phyloP scores from a whole-genome alignment of 1,284 basidiomycete species.

The Thecaphora thlaspeos region DNA sequence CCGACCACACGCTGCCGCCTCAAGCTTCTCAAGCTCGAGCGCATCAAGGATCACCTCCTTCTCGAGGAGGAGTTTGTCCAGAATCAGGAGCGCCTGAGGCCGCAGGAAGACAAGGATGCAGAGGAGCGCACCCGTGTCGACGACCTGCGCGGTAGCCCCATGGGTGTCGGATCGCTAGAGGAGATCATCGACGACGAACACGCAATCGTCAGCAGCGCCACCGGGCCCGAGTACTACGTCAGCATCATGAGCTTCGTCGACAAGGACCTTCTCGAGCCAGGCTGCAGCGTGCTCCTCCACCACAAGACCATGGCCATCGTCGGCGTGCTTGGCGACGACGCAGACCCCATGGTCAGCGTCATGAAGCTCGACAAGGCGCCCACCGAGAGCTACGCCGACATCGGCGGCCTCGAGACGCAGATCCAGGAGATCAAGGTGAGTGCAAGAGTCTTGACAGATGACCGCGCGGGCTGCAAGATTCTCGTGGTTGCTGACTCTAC shows the following conservation, averaged over 20 bases:
- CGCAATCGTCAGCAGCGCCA: constrained; percentile 91
- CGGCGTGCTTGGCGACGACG: constrained; percentile 91
- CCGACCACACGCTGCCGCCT: constrained; percentile 94
- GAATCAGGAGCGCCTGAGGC: constrained; percentile 73
- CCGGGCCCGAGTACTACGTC: constrained; percentile 96
- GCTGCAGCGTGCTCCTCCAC: constrained; percentile 90
- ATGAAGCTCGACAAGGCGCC: constrained; percentile 97
- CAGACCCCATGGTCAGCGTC: constrained; percentile 95
- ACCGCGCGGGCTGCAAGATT: neutral
- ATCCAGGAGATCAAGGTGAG: constrained; percentile 93
- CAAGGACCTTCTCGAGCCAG: constrained; percentile 95
- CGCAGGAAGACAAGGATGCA: constrained; percentile 87
- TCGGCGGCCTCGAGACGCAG: constrained; percentile 93
- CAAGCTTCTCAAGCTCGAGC: constrained; percentile 90
- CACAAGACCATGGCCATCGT: constrained; percentile 95
- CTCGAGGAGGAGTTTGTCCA: constrained; percentile 96
- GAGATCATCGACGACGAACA: constrained; percentile 99
- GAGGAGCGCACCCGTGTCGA: constrained; percentile 93
- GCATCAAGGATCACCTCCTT: constrained; percentile 96
- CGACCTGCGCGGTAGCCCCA: constrained; percentile 89
- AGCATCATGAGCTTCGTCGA: constrained; percentile 98
- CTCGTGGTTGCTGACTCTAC: no score
- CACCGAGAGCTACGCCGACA: constrained; percentile 96
- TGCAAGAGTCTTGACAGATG: neutral
- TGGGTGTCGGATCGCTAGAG: constrained; percentile 95